Conservation (phyloP, 176 grass and related monocot species). For the Avena eriantha region DNA sequence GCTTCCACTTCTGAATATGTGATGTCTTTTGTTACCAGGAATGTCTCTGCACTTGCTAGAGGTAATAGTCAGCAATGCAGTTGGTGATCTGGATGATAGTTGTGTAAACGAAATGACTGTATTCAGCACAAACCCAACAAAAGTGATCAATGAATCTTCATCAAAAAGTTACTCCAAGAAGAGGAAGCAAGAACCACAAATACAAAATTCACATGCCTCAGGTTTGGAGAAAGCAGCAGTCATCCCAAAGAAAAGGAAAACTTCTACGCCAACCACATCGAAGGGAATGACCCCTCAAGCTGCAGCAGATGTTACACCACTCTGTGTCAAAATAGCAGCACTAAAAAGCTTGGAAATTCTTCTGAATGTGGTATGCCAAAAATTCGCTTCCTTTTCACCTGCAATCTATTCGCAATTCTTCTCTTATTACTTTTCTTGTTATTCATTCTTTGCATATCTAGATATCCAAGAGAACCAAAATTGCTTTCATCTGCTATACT, state of each 20-base stretch:
- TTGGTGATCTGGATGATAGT: constrained; percentile 70
- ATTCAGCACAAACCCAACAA: constrained; percentile 39
- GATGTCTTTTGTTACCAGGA: constrained; percentile 58
- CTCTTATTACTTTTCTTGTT: neutral
- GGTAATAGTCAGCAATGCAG: constrained; percentile 70
- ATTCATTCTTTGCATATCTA: neutral
- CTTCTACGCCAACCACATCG: constrained; percentile 31
- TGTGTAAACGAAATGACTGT: constrained; percentile 44
- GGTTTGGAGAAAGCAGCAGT: constrained; percentile 40
- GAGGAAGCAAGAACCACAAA: constrained; percentile 61
- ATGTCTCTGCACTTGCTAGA: constrained; percentile 77
- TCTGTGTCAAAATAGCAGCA: constrained; percentile 77
- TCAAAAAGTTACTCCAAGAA: constrained; percentile 70
- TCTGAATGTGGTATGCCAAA: constrained; percentile 69
- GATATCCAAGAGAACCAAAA: neutral
- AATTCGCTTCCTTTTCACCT: constrained; percentile 23
- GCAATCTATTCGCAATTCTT: constrained; percentile 1
- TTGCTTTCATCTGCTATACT: constrained; percentile 1
- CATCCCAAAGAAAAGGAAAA: constrained; percentile 55
- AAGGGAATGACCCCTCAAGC: constrained; percentile 39
- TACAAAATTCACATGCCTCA: constrained; percentile 40
- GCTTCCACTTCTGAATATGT: constrained; percentile 40
- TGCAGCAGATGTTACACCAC: constrained; percentile 42
- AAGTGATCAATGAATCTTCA: constrained; percentile 50
- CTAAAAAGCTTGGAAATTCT: constrained; percentile 83